phyloP scores from a whole-genome alignment of 306 rosid genomes.

The Geum urbanum region DNA sequence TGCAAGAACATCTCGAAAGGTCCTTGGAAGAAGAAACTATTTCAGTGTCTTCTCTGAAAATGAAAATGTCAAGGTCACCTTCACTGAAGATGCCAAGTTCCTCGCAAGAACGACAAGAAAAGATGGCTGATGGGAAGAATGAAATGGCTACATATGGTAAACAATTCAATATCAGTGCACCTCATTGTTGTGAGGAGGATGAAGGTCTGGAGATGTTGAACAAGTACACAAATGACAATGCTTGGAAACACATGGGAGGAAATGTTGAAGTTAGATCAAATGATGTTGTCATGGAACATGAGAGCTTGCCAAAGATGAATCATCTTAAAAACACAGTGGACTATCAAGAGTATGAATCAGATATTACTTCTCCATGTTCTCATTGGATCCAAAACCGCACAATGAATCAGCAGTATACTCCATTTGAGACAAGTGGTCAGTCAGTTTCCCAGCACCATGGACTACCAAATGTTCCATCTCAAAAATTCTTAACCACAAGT shows the following conservation, averaged over 20 bases:
- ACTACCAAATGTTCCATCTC: conserved; percentile 30
- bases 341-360: conserved; percentile 27
- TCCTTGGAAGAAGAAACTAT: conserved; percentile 23
- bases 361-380: conserved; percentile 26
- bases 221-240: conserved; percentile 16
- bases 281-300: conserved; percentile 20
- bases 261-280: conserved; percentile 30
- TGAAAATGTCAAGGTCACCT: conserved; percentile 32
- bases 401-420: conserved; percentile 24
- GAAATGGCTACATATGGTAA: conserved; percentile 27
- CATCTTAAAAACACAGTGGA: conserved; percentile 21
- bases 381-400: conserved; percentile 42
- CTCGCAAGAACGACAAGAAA: conserved; percentile 35
- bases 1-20: conserved; percentile 43
- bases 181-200: conserved; percentile 25
- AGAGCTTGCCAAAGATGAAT: conserved; percentile 34
- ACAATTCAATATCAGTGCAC: conserved; percentile 22
- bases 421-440: conserved; percentile 28
- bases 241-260: conserved; percentile 11
- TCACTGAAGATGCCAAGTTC: conserved; percentile 37
- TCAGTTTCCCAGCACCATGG: conserved; percentile 30
- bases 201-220: conserved; percentile 32
- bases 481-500: conserved; percentile 23
- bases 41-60: conserved; percentile 22
- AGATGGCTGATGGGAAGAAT: conserved; percentile 28